Evolutionary conservation across 169 alveolate species (phyloP).

Genomic region (Plasmodium sp.): DNA sequence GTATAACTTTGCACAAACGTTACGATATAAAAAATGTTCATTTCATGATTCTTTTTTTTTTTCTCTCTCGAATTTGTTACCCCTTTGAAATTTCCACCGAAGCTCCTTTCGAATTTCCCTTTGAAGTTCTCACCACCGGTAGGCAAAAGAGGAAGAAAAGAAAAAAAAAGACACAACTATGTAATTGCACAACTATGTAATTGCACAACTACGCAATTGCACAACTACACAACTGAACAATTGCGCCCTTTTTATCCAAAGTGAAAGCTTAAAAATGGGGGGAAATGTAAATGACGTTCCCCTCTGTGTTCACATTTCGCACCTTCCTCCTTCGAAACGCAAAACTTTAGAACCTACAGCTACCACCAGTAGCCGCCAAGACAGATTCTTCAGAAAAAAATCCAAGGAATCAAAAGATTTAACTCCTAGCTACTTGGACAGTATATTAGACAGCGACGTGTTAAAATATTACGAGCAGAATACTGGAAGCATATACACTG

Average conservation of each 20-base stretch:
- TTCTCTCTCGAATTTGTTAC: too few species aligned
- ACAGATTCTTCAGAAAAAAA: not conserved
- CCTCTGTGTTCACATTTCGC: not conserved
- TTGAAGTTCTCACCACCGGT: too few species aligned
- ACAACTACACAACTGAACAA: too few species aligned
- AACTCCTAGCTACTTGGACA: conserved; percentile 2
- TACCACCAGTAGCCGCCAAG: not conserved
- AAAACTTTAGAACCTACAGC: not conserved
- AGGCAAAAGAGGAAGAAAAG: too few species aligned
- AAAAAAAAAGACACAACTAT: not conserved
- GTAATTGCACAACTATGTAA: too few species aligned
- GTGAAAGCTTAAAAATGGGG: not conserved
- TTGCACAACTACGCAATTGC: too few species aligned
- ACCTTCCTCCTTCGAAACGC: not conserved
- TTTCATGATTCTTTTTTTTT: too few species aligned
- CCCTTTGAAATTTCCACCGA: too few species aligned
- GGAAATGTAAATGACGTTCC: not conserved
- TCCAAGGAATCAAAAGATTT: not conserved
- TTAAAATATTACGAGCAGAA: not conserved
- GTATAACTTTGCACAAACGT: too few species aligned
- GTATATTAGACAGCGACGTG: conserved; percentile 23
- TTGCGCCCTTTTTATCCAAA: not conserved
- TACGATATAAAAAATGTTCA: too few species aligned
- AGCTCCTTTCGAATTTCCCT: too few species aligned
- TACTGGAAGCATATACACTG: not conserved